Percentiles rank a stretch among this genome's conserved stretches.
Evolutionary conservation across 331 rosid species (phyloP).

Genomic region (Malus hybrid): DNA sequence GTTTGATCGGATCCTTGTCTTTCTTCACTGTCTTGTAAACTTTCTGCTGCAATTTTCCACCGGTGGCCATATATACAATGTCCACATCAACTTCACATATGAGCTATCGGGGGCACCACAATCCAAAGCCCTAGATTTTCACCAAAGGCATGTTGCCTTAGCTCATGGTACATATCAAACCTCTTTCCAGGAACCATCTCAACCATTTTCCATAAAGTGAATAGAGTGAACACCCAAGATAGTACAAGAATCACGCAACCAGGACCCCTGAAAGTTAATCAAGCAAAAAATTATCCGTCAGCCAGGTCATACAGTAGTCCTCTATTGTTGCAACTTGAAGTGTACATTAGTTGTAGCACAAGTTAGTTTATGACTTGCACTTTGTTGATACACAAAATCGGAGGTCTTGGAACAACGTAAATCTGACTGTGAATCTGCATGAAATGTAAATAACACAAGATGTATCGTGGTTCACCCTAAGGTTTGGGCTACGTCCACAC

Average conservation of each 20-base stretch:
- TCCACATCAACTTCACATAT: constrained; percentile 51
- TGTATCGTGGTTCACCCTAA: too few relatives aligned
- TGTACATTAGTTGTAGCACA: too few relatives aligned
- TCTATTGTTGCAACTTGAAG: too few relatives aligned
- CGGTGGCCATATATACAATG: constrained; percentile 71
- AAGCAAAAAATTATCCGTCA: neutral
- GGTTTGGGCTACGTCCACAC: too few relatives aligned
- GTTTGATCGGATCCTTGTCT: constrained; percentile 23
- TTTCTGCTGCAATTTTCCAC: constrained; percentile 56
- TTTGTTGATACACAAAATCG: too few relatives aligned
- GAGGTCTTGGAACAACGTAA: too few relatives aligned
- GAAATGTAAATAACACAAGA: too few relatives aligned
- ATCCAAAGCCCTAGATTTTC: constrained; percentile 70
- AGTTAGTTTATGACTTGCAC: too few relatives aligned
- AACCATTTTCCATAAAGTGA: constrained; percentile 80
- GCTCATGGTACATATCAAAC: constrained; percentile 67
- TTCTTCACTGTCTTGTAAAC: constrained; percentile 29
- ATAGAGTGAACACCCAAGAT: constrained; percentile 62
- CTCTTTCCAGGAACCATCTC: constrained; percentile 68
- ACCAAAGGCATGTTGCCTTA: constrained; percentile 72
- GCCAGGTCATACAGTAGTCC: too few relatives aligned
- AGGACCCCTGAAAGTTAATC: constrained; percentile 47
- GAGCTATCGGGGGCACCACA: constrained; percentile 70
- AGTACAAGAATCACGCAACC: constrained; percentile 46
- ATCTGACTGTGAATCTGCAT: too few relatives aligned